Base-by-base conservation (phyloP, 352 stramenopile species). In the Phytophthora pseudosyringae region DNA sequence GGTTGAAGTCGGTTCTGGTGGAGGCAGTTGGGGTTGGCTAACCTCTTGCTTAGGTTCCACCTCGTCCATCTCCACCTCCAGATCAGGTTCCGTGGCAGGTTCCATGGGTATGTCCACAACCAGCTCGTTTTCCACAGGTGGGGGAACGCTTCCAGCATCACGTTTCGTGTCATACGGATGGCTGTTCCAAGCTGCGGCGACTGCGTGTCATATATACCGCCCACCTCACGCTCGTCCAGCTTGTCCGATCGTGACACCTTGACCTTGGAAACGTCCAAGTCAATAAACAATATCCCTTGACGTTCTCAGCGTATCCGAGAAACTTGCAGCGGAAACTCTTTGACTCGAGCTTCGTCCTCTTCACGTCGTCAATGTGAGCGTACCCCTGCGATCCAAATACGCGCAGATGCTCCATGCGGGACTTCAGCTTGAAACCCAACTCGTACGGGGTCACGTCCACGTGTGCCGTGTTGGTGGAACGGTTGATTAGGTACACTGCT, bases 291-390 rank as follows among this genome's bases (percentile, higher is more conserved):
- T 48, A 31, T 18, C 18, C 39, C 18, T 45, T 45, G 8, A n/a
- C 18, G 41, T 48, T 29, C 18, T 48, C 46, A 7, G 46, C 46
- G 11, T 56, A 56, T 12, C 28, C 46, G 11, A 64, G 36, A 7
- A 55, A 43, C 44, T 55, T 50, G 25, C 44, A 55, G 21, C 21
- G 12, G 36, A 49, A 63, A 33, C 55, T 41, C 43, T 63, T 55
- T 6, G 33, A 5, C n/a, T 63, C 44, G 25, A 63, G 3, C 12
- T 61, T 61, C 31, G 53, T 52, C 29, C 40, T 45, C 53, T 51
- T 61, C 7, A n/a, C 55, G 28, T 57, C 15, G 13, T 64, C 56
- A 33, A 57, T 45, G 16, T 51, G 56, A 26, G 40, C 52, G 25
- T 52, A 52, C 16, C 40, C 39, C 35, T 51, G 25, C 26, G 52